Conservation (phyloP, 495 filamentous ascomycete species). For the Trichoderma orchidacearum region DNA sequence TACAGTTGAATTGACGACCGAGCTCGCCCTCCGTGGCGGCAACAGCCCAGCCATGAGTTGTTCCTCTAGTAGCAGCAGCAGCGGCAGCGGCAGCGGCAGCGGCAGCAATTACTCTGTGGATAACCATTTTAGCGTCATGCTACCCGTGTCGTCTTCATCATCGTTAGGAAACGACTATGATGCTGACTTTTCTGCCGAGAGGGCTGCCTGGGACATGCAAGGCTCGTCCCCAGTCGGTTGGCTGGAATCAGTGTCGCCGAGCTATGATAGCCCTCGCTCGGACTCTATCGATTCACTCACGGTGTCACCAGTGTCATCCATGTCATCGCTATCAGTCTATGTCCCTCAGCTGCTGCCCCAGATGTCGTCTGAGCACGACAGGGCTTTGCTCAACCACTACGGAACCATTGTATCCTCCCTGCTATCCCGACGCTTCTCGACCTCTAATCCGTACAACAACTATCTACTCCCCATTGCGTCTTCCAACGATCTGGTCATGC, state of each 20-base stretch:
- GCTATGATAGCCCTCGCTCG: background rate
- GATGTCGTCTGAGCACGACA: background rate
- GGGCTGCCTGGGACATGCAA: background rate
- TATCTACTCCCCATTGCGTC: conserved; percentile 1
- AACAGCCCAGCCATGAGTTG: background rate
- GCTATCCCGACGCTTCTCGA: background rate
- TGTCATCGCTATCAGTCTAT: background rate
- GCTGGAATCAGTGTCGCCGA: background rate
- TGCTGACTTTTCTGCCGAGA: background rate
- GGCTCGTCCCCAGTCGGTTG: background rate
- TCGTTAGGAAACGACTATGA: background rate
- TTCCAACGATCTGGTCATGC: conserved; percentile 1
- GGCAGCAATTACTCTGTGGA: background rate
- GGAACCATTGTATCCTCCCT: conserved; percentile 1
- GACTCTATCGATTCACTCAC: background rate
- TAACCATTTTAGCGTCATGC: background rate
- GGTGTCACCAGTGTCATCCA: background rate
- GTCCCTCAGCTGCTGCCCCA: background rate
- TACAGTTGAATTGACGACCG: background rate
- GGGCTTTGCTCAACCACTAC: conserved; percentile 1
- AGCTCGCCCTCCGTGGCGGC: background rate
- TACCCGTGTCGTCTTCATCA: background rate
- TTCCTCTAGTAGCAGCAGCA: background rate
- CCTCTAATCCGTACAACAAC: background rate
- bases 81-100: background rate